Percentiles rank a stretch among this genome's conserved stretches.
Conservation (phyloP, 1,284 basidiomycete genomes). For the Wallemia mellicola region DNA sequence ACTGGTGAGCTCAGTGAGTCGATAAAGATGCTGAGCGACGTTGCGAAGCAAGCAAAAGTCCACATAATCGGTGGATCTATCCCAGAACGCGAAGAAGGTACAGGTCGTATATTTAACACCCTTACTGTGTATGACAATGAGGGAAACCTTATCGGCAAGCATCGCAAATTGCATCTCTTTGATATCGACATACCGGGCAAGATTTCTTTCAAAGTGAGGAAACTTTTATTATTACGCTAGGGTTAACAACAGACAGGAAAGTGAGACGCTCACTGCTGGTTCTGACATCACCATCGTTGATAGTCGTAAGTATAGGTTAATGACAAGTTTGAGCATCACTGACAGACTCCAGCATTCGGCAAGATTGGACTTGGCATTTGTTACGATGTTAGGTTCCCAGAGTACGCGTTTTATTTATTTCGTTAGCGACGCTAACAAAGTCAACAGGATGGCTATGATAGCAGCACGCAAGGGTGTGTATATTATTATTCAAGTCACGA, state of each 20-base stretch:
- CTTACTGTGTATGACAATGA: conserved; percentile 63
- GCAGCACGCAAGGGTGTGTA: conserved; percentile 45
- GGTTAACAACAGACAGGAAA: conserved; percentile 30
- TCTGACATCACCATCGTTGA: conserved; percentile 51
- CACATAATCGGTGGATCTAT: conserved; percentile 89
- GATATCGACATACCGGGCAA: conserved; percentile 94
- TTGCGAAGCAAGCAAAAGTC: conserved; percentile 45
- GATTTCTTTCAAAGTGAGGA: conserved; percentile 65
- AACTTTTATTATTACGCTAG: conserved; percentile 10
- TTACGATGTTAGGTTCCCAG: conserved; percentile 79
- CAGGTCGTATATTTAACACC: conserved; percentile 61
- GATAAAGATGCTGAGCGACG: conserved; percentile 47
- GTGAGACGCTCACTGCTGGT: conserved; percentile 65
- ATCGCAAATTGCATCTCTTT: conserved; percentile 88
- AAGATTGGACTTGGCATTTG: conserved; percentile 73
- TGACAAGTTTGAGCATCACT: not conserved
- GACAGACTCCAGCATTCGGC: conserved; percentile 32
- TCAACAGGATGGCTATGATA: conserved; percentile 36
- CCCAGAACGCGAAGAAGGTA: conserved; percentile 37
- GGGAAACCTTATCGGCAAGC: conserved; percentile 55
- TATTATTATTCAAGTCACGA: conserved; percentile 3
- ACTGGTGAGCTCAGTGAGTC: conserved; percentile 33
- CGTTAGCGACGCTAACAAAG: not conserved
- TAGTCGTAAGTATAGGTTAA: conserved; percentile 26
- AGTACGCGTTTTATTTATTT: conserved; percentile 14